These are phyloP conservation scores for Conidiobolus incongruus DNA, from an alignment of 371 early-diverging fungal species.

Conservation along the genomic window DNA sequence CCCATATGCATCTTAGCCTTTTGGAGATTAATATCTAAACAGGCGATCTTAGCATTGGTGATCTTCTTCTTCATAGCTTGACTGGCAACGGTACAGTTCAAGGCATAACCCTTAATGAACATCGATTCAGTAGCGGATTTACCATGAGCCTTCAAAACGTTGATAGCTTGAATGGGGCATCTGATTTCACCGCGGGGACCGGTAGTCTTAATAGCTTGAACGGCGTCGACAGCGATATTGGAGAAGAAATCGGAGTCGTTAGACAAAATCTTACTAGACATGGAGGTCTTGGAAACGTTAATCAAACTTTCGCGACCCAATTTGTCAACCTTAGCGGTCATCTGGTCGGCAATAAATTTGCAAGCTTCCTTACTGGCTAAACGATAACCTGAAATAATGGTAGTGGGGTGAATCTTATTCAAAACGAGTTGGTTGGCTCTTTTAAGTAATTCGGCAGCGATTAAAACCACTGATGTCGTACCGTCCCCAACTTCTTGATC, in stretches of 20 bases:
- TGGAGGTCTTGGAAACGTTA: slow-evolving; percentile 95
- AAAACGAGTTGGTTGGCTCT: slow-evolving; percentile 94
- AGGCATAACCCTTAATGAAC: slow-evolving; percentile 90
- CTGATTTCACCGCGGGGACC: slow-evolving; percentile 69
- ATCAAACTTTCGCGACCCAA: slow-evolving; percentile 82
- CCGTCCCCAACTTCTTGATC: slow-evolving; percentile 99
- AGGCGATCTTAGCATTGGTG: slow-evolving; percentile 90
- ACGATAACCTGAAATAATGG: slow-evolving; percentile 96
- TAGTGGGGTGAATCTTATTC: slow-evolving; percentile 96
- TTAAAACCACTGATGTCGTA: slow-evolving; percentile 98
- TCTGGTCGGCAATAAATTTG: slow-evolving; percentile 90
- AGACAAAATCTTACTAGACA: slow-evolving; percentile 83
- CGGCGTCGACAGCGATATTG: slow-evolving; percentile 88
- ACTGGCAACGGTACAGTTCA: slow-evolving; percentile 96
- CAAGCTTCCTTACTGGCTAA: slow-evolving; percentile 97
- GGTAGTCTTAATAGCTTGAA: slow-evolving; percentile 77
- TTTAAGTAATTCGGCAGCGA: slow-evolving; percentile 94
- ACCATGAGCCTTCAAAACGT: slow-evolving; percentile 98
- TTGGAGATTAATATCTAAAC: slow-evolving; percentile 97
- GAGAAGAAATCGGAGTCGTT: slow-evolving; percentile 91
- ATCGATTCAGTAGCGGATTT: slow-evolving; percentile 81
- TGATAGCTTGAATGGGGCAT: slow-evolving; percentile 96
- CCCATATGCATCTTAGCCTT: slow-evolving; percentile 98
- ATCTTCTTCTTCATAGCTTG: slow-evolving; percentile 89
- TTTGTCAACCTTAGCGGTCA: slow-evolving; percentile 84